These are phyloP conservation scores for Calvatia gigantea DNA, from an alignment of 768 basidiomycete genomes.

Conservation along the genomic window DNA sequence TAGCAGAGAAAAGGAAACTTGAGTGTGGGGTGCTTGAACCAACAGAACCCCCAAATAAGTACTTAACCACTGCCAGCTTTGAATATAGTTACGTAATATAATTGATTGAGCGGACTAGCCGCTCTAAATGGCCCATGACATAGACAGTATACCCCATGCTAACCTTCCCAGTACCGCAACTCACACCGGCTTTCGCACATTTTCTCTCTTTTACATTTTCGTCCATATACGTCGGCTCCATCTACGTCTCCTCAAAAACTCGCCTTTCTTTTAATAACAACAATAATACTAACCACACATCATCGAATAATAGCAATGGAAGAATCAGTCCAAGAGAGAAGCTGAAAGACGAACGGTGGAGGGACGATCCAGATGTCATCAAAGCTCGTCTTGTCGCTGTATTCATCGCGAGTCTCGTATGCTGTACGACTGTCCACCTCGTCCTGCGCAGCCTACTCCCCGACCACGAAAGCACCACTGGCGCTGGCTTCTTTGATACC, in stretches of 20 bases:
- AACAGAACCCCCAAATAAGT: no score
- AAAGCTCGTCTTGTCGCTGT: slow-evolving; percentile 73
- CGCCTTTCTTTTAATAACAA: slow-evolving; percentile 44
- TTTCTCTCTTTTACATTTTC: slow-evolving; percentile 57
- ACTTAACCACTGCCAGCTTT: no score
- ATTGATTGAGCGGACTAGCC: no score
- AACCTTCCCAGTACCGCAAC: not conserved
- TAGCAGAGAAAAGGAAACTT: no score
- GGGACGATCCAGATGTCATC: slow-evolving; percentile 86
- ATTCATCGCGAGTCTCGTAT: slow-evolving; percentile 53
- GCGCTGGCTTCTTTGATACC: slow-evolving; percentile 10
- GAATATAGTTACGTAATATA: no score
- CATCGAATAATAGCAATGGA: slow-evolving; percentile 10
- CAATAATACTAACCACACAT: slow-evolving; percentile 12
- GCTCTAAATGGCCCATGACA: no score
- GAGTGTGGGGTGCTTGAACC: no score
- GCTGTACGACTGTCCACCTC: slow-evolving; percentile 48
- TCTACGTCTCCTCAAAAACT: slow-evolving; percentile 71
- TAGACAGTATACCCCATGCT: no score
- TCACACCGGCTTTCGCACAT: slow-evolving; percentile 28
- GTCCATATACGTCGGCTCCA: slow-evolving; percentile 72
- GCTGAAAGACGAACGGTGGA: slow-evolving; percentile 45
- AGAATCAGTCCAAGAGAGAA: slow-evolving; percentile 22
- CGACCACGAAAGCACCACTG: not conserved
- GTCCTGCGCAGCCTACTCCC: slow-evolving; percentile 28